These are phyloP conservation scores for Populus davidiana DNA, from an alignment of 345 rosid species.

Conservation along the genomic window DNA sequence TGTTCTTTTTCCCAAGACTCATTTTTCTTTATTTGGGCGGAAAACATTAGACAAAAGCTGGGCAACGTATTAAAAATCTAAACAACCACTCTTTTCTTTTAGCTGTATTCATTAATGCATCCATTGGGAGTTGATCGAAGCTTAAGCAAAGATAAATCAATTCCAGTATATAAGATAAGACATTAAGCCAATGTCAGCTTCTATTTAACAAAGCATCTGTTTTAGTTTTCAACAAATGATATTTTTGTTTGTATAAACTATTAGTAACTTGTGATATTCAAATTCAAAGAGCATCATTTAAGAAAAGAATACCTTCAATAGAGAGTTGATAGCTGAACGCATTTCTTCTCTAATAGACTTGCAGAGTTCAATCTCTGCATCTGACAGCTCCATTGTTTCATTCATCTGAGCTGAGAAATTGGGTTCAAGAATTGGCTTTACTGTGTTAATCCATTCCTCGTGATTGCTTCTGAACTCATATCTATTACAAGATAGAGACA, in stretches of 20 bases:
- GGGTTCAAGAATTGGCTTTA: slow-evolving; percentile 68
- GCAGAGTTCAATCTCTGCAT: slow-evolving; percentile 57
- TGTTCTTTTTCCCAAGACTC: not conserved
- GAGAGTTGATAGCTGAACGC: slow-evolving; percentile 65
- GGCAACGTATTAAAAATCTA: not conserved
- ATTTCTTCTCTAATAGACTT: slow-evolving; percentile 64
- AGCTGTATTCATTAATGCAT: not conserved
- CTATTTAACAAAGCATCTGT: not conserved
- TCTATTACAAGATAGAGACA: slow-evolving; percentile 42
- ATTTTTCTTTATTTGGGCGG: not conserved
- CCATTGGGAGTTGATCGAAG: not conserved
- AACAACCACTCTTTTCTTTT: not conserved
- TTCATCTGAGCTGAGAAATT: slow-evolving; percentile 42
- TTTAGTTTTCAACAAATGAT: not conserved
- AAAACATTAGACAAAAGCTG: not conserved
- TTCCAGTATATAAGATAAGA: not conserved
- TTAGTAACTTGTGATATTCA: not conserved
- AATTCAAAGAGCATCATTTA: not conserved
- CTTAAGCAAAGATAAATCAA: not conserved
- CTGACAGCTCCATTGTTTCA: slow-evolving; percentile 42
- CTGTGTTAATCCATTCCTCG: slow-evolving; percentile 66
- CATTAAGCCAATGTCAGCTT: not conserved
- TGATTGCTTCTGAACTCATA: slow-evolving; percentile 68
- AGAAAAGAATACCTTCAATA: slow-evolving; percentile 63
- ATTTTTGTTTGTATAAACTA: not conserved